These are phyloP conservation scores for Kodamaea alishanica DNA, from an alignment of 1,139 yeast species.

Conservation along the genomic window DNA sequence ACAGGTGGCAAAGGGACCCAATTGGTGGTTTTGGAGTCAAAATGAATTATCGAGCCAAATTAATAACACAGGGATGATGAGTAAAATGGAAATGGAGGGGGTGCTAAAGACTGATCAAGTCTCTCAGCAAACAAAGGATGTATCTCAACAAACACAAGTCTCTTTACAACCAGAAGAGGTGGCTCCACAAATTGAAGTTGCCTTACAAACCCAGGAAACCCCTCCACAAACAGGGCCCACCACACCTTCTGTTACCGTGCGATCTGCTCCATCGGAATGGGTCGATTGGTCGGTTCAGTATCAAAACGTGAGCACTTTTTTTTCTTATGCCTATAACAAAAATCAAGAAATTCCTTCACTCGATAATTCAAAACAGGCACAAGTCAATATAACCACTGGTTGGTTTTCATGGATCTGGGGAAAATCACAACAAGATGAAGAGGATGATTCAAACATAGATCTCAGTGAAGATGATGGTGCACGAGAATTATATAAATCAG, in stretches of 20 bases:
- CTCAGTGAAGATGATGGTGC: constrained; percentile 9
- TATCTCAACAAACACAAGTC: too few relatives aligned
- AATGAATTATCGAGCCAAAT: neutral
- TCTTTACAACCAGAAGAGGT: too few relatives aligned
- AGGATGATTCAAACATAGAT: constrained; percentile 10
- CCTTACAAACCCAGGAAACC: too few relatives aligned
- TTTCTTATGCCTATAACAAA: constrained; percentile 11
- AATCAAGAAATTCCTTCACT: constrained; percentile 12
- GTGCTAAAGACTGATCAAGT: too few relatives aligned
- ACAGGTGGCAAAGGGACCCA: constrained; percentile 1
- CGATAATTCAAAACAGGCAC: constrained; percentile 1
- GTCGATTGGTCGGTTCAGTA: constrained; percentile 15
- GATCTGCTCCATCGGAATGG: constrained; percentile 8
- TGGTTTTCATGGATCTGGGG: constrained; percentile 28
- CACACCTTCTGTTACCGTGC: neutral
- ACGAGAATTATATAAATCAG: constrained; percentile 29
- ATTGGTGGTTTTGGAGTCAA: constrained; percentile 7
- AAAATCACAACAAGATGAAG: constrained; percentile 8
- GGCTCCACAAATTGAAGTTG: too few relatives aligned
- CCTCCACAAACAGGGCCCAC: neutral
- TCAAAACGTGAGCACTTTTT: constrained; percentile 15
- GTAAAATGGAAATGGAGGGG: too few relatives aligned
- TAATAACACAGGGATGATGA: neutral
- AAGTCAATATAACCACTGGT: neutral
- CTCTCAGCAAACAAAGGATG: too few relatives aligned